Percentiles rank a stretch among this genome's conserved stretches.
phyloP scores from a whole-genome alignment of 2,329 filamentous ascomycete species.

The Paraphaeosphaeria sporulosa region DNA sequence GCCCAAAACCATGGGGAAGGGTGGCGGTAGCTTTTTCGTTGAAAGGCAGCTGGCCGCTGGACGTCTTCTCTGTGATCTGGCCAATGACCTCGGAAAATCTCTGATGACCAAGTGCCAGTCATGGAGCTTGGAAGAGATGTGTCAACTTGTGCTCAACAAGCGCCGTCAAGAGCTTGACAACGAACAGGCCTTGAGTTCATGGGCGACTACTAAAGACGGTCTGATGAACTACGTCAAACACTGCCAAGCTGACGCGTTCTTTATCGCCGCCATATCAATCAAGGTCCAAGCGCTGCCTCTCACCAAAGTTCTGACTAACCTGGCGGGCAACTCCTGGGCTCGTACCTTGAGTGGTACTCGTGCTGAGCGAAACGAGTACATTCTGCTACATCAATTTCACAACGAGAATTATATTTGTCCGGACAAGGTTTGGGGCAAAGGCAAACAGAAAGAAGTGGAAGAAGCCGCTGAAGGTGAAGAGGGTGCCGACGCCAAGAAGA shows the following conservation, averaged over 20 bases:
- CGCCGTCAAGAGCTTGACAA: constrained; percentile 85
- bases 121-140: constrained; percentile 98
- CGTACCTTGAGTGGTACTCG: constrained; percentile 93
- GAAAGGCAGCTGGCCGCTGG: constrained; percentile 91
- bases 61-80: constrained; percentile 89
- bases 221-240: constrained; percentile 93
- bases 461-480: constrained; percentile 75
- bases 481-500: constrained; percentile 83
- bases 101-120: constrained; percentile 97
- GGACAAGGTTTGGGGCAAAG: constrained; percentile 86
- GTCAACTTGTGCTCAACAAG: constrained; percentile 82
- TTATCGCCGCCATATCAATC: constrained; percentile 88
- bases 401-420: constrained; percentile 98
- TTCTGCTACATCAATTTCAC: constrained; percentile 95
- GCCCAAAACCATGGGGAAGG: constrained; percentile 86
- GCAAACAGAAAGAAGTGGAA: constrained; percentile 75
- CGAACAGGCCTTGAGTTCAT: constrained; percentile 84
- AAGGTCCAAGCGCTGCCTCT: constrained; percentile 90
- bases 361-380: constrained; percentile 98
- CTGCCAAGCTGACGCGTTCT: constrained; percentile 94
- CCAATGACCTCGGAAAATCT: constrained; percentile 96
- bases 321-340: constrained; percentile 98
- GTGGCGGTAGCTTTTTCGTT: constrained; percentile 88
- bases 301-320: constrained; percentile 93
- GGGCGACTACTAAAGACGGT: constrained; percentile 83